A percentile compares a stretch with the other conserved stretches of the same genome.
phyloP scores from a whole-genome alignment of 768 basidiomycete genomes.

The Pleurotus citrinopileatus region DNA sequence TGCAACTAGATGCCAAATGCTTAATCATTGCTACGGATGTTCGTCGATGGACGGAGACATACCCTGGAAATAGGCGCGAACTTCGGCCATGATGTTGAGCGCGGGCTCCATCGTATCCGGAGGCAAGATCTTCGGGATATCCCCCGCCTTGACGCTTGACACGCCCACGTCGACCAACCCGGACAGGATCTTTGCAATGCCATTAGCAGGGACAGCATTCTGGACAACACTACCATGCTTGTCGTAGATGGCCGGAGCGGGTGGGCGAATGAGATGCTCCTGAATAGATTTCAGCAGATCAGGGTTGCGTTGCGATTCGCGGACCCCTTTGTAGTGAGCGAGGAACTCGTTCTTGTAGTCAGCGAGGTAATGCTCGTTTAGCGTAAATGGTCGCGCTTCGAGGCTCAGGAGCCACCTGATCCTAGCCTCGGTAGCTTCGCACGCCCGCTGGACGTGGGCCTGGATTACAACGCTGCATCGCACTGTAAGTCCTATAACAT shows the following conservation, averaged over 20 bases:
- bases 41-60: conserved; percentile 5
- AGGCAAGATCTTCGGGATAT: conserved; percentile 49
- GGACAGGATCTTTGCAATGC: conserved; percentile 31
- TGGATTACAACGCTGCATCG: conserved; percentile 44
- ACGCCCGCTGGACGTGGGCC: conserved; percentile 46
- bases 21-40: neutral
- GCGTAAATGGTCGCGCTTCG: conserved; percentile 47
- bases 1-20: conserved; percentile 39
- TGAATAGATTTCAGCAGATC: conserved; percentile 24
- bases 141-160: conserved; percentile 30
- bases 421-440: conserved; percentile 32
- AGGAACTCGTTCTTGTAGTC: conserved; percentile 48
- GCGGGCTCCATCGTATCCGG: conserved; percentile 53
- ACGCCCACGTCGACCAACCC: conserved; percentile 39
- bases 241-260: neutral
- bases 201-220: conserved; percentile 7
- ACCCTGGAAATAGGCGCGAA: conserved; percentile 78
- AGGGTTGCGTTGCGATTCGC: conserved; percentile 28
- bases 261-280: conserved; percentile 10
- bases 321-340: conserved; percentile 41
- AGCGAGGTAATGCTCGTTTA: conserved; percentile 49
- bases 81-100: conserved; percentile 65
- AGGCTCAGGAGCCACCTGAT: conserved; percentile 49
- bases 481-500: neutral
- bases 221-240: neutral